Base-by-base conservation (phyloP, 2,329 filamentous ascomycete species). In the Exophiala dermatitidis region DNA sequence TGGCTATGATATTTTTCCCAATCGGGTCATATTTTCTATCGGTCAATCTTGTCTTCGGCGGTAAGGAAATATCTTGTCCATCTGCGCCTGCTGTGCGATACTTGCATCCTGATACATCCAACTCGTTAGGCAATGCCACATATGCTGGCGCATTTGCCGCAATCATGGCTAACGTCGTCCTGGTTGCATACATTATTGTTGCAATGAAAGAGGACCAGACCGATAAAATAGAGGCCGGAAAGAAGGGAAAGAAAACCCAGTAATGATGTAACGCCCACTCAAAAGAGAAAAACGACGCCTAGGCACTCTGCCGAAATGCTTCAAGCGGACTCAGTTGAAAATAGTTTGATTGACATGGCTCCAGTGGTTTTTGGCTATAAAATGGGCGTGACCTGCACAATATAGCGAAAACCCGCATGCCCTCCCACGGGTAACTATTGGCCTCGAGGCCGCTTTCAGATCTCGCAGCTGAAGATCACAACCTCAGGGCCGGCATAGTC, bases 11-110 rank as follows among this genome's bases (percentile, higher is more conserved):
- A 56, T 79, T 86, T 10, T 72, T 87, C 19, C 93, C 93, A 9
- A 88, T 98, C 62, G 84, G 88, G 38, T 89, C 86, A 40, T 98
- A 96, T 71, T 98, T 94, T 69, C 65, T 86, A 43, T 86, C 87
- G 0, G 77, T 95, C 30, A 80, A 90, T 65, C 79, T 76, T 0
- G 63, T 96, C 30, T 96, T 95, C 71, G 75, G 77, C 63, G 90
- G 91, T 90, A 53, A 30, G 42, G 40, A 19, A 19, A 19, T 19
- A 12, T 29, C 6, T 43, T 12, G 9, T 29, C 12, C 5, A 26
- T 33, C 9, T 34, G 38, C 26, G 19, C 38, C 37, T 49, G 8
- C 28, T 41, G 5, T 10, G 10, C 10, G 33, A 37, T 30, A 12
- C 9, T 30, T 8, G 19, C 41, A 33, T 42, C 44, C 29, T 45